A percentile compares a stretch with the other conserved stretches of the same genome.
These are phyloP conservation scores for Exophiala sp. DNA, from an alignment of 2,329 filamentous ascomycete species.

Conservation along the genomic window DNA sequence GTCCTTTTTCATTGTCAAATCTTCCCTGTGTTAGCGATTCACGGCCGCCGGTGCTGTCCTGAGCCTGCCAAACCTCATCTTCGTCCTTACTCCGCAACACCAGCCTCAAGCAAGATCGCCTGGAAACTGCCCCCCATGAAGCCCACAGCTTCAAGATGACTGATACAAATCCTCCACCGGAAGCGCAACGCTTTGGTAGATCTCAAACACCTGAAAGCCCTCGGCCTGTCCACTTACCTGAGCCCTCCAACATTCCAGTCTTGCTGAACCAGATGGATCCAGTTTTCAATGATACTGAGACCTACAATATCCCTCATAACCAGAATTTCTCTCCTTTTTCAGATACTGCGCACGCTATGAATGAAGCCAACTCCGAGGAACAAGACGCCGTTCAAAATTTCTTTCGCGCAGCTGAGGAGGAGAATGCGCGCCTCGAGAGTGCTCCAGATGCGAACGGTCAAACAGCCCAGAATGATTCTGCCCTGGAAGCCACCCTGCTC, in stretches of 20 bases:
- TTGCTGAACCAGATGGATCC: slow-evolving; percentile 70
- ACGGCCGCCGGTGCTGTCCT: slow-evolving; percentile 7
- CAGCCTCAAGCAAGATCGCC: slow-evolving; percentile 11
- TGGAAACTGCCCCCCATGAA: slow-evolving; percentile 22
- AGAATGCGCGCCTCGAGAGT: slow-evolving; percentile 21
- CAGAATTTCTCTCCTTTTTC: slow-evolving; percentile 29
- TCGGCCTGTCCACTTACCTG: slow-evolving; percentile 64
- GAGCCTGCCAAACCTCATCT: slow-evolving; percentile 5
- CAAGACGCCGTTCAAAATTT: slow-evolving; percentile 29
- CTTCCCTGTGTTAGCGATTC: slow-evolving; percentile 5
- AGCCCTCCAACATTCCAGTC: slow-evolving; percentile 66
- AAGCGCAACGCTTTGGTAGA: slow-evolving; percentile 55
- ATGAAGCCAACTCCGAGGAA: slow-evolving; percentile 28
- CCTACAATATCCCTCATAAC: slow-evolving; percentile 47
- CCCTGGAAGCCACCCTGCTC: slow-evolving; percentile 12
- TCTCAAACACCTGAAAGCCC: slow-evolving; percentile 68
- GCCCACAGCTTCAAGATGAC: slow-evolving; percentile 24
- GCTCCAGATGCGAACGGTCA: slow-evolving; percentile 11
- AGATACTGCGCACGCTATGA: slow-evolving; percentile 23
- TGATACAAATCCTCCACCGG: slow-evolving; percentile 25
- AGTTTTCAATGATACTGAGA: slow-evolving; percentile 64
- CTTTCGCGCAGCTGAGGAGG: slow-evolving; percentile 26
- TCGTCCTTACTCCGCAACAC: slow-evolving; percentile 13
- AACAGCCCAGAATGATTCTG: slow-evolving; percentile 13
- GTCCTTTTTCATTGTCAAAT: background rate